phyloP scores from a whole-genome alignment of 225 moss, liverwort and hornwort genomes.

The Lunularia cruciata region DNA sequence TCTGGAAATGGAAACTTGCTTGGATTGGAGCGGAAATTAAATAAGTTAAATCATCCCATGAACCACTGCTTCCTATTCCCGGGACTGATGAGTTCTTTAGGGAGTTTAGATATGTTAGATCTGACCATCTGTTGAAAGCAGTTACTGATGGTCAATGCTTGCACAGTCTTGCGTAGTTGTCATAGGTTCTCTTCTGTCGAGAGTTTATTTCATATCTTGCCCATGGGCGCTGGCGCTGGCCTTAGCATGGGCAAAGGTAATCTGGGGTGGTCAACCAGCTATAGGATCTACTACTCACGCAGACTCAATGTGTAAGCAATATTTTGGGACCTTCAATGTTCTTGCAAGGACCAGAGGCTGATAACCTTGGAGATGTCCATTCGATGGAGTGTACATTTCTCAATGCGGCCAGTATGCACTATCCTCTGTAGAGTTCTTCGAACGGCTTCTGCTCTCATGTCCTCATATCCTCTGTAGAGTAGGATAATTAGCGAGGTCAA shows the following conservation, averaged over 20 bases:
- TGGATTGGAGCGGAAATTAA: constrained; percentile 22
- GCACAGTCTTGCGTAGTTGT: not conserved
- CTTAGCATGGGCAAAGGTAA: not conserved
- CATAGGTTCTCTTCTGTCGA: not conserved
- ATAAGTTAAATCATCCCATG: constrained; percentile 25
- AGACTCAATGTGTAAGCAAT: not conserved
- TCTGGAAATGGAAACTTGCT: constrained; percentile 20
- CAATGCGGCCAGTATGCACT: not conserved
- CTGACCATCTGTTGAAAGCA: not conserved
- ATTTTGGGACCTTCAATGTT: not conserved
- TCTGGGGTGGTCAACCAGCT: not conserved
- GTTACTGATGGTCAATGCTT: not conserved
- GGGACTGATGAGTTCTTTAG: constrained; percentile 10
- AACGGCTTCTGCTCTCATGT: too few species aligned
- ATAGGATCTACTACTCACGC: not conserved
- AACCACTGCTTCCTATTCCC: constrained; percentile 18
- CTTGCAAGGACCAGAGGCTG: constrained; percentile 1
- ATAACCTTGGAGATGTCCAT: not conserved
- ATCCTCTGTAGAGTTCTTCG: too few species aligned
- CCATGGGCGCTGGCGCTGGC: not conserved
- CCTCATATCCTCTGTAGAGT: too few species aligned
- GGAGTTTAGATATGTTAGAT: constrained; percentile 2
- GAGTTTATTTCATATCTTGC: not conserved
- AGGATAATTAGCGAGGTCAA: not conserved
- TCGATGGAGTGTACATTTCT: not conserved